phyloP scores from a whole-genome alignment of 768 basidiomycete species.

The Suillus luteus region DNA sequence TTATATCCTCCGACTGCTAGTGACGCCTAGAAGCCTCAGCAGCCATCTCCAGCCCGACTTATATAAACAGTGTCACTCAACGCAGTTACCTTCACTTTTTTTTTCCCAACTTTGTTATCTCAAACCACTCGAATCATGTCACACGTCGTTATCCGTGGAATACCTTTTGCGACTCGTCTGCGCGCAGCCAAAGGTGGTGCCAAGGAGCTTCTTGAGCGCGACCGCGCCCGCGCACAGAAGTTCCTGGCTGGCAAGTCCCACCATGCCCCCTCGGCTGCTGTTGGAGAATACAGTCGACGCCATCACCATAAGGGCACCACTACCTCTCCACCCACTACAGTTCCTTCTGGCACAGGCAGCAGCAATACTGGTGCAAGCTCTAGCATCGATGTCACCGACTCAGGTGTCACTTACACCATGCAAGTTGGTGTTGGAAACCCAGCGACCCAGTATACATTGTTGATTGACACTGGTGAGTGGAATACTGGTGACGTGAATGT shows the following conservation, averaged over 20 bases:
- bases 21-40: background rate
- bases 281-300: conserved; percentile 27
- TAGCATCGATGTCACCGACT: conserved; percentile 56
- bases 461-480: conserved; percentile 53
- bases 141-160: conserved; percentile 34
- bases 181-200: conserved; percentile 32
- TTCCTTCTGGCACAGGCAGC: conserved; percentile 40
- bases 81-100: conserved; percentile 1
- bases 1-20: background rate
- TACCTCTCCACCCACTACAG: conserved; percentile 28
- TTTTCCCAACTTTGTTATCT: background rate
- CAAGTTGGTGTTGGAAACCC: conserved; percentile 51
- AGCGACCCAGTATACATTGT: conserved; percentile 46
- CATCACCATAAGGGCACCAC: conserved; percentile 21
- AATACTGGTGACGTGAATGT: conserved; percentile 1
- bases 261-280: conserved; percentile 48
- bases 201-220: conserved; percentile 49
- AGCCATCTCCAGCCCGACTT: conserved; percentile 11
- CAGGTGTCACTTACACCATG: conserved; percentile 55
- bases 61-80: conserved; percentile 20
- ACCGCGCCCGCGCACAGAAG: conserved; percentile 54
- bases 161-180: conserved; percentile 42
- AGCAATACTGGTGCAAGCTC: conserved; percentile 14
- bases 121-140: conserved; percentile 35
- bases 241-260: conserved; percentile 54